Percentiles rank a stretch among this genome's conserved stretches.
phyloP scores from a whole-genome alignment of 345 rosid species.

The Nephelium lappaceum region DNA sequence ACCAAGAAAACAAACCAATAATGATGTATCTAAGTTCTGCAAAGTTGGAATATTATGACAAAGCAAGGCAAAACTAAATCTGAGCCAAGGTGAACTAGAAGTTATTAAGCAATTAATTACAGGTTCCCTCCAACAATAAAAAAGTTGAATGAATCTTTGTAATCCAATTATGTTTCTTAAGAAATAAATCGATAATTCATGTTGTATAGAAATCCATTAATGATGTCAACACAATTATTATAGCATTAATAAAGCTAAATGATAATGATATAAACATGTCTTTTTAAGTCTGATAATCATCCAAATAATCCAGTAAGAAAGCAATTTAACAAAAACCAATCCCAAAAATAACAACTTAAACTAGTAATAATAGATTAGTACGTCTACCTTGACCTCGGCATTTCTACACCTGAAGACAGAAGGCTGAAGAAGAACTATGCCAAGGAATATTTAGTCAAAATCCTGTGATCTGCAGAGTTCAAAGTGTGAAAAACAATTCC shows the following conservation, averaged over 20 bases:
- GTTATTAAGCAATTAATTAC: too few relatives aligned
- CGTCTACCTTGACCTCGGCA: conserved; percentile 85
- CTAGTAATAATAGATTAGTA: neutral
- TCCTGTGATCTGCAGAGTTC: conserved; percentile 31
- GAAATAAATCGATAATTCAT: neutral
- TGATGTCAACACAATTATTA: neutral
- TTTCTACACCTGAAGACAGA: conserved; percentile 26
- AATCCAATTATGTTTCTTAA: too few relatives aligned
- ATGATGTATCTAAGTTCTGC: too few relatives aligned
- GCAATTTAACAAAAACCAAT: neutral
- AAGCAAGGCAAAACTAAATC: too few relatives aligned
- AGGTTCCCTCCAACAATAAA: too few relatives aligned
- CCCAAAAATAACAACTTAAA: neutral
- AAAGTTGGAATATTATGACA: too few relatives aligned
- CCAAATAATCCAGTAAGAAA: neutral
- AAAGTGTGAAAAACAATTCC: neutral
- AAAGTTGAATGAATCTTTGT: too few relatives aligned
- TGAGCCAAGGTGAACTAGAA: too few relatives aligned
- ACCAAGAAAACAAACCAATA: too few relatives aligned
- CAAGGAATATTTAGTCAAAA: too few relatives aligned
- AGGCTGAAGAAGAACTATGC: conserved; percentile 5
- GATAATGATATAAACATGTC: too few relatives aligned
- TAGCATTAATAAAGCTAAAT: neutral
- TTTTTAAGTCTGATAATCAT: neutral
- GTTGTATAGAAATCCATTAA: neutral